Evolutionary conservation across 2,329 filamentous ascomycete genomes (phyloP).

Genomic region (Aciculosporium take): DNA sequence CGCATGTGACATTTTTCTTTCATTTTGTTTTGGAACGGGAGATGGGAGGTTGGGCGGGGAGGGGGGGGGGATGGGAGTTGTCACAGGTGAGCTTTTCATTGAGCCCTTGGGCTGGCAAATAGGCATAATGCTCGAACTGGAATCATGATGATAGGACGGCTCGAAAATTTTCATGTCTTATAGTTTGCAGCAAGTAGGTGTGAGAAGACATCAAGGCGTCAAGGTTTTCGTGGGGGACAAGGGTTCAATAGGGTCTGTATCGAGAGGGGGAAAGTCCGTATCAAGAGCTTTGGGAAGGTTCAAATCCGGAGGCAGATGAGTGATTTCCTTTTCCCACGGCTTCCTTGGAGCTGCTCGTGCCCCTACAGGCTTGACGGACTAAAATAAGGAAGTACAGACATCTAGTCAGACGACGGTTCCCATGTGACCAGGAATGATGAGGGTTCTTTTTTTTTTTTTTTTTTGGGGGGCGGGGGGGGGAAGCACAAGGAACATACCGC

Average conservation of each 20-base stretch:
- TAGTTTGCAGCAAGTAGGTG: not conserved
- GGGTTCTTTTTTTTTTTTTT: too few relatives aligned
- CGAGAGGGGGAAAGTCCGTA: slow-evolving; percentile 22
- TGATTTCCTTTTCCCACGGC: slow-evolving; percentile 62
- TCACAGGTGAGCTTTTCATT: not conserved
- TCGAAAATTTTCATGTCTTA: not conserved
- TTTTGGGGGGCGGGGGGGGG: too few relatives aligned
- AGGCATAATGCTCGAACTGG: not conserved
- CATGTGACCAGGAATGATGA: not conserved
- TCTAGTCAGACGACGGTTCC: not conserved
- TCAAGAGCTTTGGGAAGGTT: slow-evolving; percentile 17
- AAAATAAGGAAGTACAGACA: not conserved
- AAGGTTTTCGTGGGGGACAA: not conserved
- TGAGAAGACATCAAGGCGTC: not conserved
- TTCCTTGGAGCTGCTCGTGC: slow-evolving; percentile 35
- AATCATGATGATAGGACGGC: not conserved
- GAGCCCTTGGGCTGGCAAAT: not conserved
- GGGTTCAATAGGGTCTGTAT: slow-evolving; percentile 9
- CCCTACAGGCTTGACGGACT: slow-evolving; percentile 35
- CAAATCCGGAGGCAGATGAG: slow-evolving; percentile 8
- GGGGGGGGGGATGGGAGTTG: not conserved
- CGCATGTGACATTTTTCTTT: not conserved
- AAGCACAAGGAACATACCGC: slow-evolving; percentile 34
- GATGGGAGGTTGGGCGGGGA: not conserved
- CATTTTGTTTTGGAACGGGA: too few relatives aligned